Evolutionary conservation across 164 flowering plant genomes (phyloP), one percentile per base, ranked within the genome.

Genomic region (Chloranthus sessilifolius): DNA sequence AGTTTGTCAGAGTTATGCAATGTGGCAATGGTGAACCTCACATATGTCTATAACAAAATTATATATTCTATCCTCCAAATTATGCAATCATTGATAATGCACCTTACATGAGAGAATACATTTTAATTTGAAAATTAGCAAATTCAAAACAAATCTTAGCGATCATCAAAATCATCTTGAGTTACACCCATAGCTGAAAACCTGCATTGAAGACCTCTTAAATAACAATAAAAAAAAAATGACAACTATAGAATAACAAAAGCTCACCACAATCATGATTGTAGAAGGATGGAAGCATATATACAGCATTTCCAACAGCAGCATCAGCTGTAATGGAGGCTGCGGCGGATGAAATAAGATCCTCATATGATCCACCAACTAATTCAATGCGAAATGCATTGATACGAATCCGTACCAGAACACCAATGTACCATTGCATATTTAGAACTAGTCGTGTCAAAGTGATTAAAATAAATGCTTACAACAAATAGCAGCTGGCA

Each of bases 341-440:
- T 22, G 80, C 78, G 45, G 96, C 95, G 35, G 63, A 66, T 55
- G 72, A 69, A 44, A 80, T 67, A 22, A 92, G 75, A 74, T 92
- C 95, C 58, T 83, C 89, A 70, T 76, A 82, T 12, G 66, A 64
- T 59, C 84, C 85, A 43, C 79, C 74, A 55, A 70, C 73, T 72
- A 88, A 60, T 53, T 85, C 96, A 68, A 92, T 58, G 1, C 94
- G 98, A 57, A 92, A 92, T 6, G 95, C 82, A 78, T 88, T 88
- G 51, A 88, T 82, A 37, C 89, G 87, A 44, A 92, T 75, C 39
- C 94, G 78, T 39, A 94, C 88, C 73, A 92, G 70, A 47, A 80
- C 75, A 34, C 65, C 64, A 48, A 56, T 60, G 58, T 88, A 92
- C 96, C 98, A 92, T 53, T 85, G 63, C 51, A 78, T 75, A 45